phyloP scores from a whole-genome alignment of 2,329 filamentous ascomycete species.

The Cordyceps javanica region DNA sequence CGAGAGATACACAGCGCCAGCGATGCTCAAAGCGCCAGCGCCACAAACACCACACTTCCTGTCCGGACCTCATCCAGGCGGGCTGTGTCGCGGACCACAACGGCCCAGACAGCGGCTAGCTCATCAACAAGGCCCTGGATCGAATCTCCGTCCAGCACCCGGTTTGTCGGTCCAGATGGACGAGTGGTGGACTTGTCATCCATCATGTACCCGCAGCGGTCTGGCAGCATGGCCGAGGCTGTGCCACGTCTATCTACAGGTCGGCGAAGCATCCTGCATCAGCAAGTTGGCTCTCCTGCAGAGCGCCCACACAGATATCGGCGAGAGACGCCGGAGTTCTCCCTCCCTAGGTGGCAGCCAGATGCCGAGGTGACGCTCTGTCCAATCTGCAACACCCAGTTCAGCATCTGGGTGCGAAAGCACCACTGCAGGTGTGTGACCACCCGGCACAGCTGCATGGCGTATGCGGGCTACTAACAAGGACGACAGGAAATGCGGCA shows the following conservation, averaged over 20 bases:
- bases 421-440: conserved; percentile 76
- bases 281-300: not conserved
- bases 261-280: conserved; percentile 1
- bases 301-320: not conserved
- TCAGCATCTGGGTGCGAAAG: conserved; percentile 80
- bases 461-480: not conserved
- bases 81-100: not conserved
- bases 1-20: not conserved
- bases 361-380: conserved; percentile 77
- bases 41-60: conserved; percentile 13
- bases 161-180: not conserved
- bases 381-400: conserved; percentile 74
- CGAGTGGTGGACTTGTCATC: not conserved
- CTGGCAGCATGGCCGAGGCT: not conserved
- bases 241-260: not conserved
- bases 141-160: not conserved
- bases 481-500: conserved; percentile 71
- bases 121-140: not conserved
- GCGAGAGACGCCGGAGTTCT: conserved; percentile 34
- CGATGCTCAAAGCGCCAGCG: not conserved
- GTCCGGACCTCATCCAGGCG: conserved; percentile 16
- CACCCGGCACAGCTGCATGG: not conserved
- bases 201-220: conserved; percentile 2
- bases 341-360: conserved; percentile 78
- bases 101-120: not conserved